phyloP scores from a whole-genome alignment of 805 yeast species.

The Starmerella apis region DNA sequence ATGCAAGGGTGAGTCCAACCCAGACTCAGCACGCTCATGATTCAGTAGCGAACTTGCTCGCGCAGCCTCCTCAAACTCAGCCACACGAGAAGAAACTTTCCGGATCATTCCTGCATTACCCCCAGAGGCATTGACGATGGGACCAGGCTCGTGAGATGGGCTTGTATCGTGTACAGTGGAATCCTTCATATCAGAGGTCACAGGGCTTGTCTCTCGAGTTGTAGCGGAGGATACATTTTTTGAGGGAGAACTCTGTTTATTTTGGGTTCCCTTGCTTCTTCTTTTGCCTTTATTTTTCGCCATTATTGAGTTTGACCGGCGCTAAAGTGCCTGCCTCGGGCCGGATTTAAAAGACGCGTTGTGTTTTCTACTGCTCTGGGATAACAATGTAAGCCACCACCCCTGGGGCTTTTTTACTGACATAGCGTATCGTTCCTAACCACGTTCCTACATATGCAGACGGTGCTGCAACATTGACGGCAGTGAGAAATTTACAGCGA shows the following conservation, averaged over 20 bases:
- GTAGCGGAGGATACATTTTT: background rate
- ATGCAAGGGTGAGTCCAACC: background rate
- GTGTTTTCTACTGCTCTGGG: background rate
- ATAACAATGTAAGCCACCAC: background rate
- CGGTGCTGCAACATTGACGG: background rate
- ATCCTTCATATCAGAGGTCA: background rate
- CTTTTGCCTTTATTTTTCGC: conserved; percentile 2
- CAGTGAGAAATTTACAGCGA: too few relatives aligned
- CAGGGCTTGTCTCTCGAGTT: background rate
- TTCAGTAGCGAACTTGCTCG: background rate
- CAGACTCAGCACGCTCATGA: conserved; percentile 1
- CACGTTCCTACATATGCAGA: background rate
- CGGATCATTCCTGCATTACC: background rate
- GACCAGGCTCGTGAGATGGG: background rate
- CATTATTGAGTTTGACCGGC: background rate
- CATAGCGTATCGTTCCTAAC: background rate
- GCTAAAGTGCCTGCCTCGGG: background rate
- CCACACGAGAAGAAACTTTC: conserved; percentile 4
- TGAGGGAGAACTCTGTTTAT: background rate
- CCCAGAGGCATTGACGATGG: background rate
- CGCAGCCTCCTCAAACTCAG: conserved; percentile 10
- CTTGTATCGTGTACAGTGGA: too few relatives aligned
- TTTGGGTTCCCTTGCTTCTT: background rate
- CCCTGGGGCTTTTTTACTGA: background rate
- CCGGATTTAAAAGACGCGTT: conserved; percentile 2